These are phyloP conservation scores for Populus hybrid DNA, from an alignment of 441 rosid genomes.

Conservation along the genomic window DNA sequence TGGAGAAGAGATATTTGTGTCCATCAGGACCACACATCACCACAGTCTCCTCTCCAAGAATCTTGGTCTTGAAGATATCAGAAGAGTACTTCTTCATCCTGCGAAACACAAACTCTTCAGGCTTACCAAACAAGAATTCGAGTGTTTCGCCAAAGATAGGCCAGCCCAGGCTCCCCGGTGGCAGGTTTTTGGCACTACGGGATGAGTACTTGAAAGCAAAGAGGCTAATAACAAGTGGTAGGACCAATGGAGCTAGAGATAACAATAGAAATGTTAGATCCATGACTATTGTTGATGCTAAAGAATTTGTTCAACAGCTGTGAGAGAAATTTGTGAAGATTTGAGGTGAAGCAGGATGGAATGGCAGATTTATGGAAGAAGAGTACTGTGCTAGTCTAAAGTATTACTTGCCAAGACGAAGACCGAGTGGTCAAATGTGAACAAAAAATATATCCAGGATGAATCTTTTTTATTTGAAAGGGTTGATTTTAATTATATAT, in stretches of 20 bases:
- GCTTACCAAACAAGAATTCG: constrained; percentile 21
- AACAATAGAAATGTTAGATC: not conserved
- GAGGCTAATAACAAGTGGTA: not conserved
- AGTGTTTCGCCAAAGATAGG: constrained; percentile 31
- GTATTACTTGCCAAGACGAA: no score
- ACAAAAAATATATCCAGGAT: no score
- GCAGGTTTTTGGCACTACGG: constrained; percentile 11
- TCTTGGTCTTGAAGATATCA: constrained; percentile 26
- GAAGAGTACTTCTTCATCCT: constrained; percentile 34
- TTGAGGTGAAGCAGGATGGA: not conserved
- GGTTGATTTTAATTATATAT: no score
- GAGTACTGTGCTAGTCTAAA: not conserved
- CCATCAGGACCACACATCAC: constrained; percentile 30
- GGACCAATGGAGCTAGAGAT: not conserved
- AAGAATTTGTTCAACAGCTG: not conserved
- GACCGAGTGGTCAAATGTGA: no score
- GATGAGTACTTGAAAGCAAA: not conserved
- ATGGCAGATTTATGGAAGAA: not conserved
- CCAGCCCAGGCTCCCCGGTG: constrained; percentile 40
- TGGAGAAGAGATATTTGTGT: constrained; percentile 35
- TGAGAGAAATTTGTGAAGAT: not conserved
- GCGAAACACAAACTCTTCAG: constrained; percentile 27
- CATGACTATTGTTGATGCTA: not conserved
- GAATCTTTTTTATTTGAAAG: no score
- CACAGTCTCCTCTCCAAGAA: constrained; percentile 27